A percentile compares a stretch with the other conserved stretches of the same genome.
These are phyloP conservation scores for Eucalyptus viminalis DNA, from an alignment of 345 rosid species.

Conservation along the genomic window DNA sequence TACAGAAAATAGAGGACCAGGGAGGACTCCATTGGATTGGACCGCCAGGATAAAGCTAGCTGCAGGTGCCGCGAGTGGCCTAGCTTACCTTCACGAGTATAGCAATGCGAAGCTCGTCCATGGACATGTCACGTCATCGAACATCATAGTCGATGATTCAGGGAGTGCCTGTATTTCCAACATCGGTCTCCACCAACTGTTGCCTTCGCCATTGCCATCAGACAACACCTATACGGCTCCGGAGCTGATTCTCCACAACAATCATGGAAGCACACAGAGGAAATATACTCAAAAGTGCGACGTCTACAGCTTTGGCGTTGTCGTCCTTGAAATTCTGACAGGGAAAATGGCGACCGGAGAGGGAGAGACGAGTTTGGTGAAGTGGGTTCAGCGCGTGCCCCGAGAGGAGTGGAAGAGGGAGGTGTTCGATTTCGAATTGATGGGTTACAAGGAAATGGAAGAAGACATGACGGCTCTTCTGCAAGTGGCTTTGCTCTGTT, in stretches of 20 bases:
- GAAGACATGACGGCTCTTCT: conserved; percentile 21
- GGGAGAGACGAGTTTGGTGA: conserved; percentile 19
- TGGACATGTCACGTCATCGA: conserved; percentile 25
- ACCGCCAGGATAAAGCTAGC: conserved; percentile 18
- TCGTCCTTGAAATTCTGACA: conserved; percentile 21
- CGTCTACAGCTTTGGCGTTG: conserved; percentile 28
- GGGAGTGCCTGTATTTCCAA: conserved; percentile 22
- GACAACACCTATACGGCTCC: conserved; percentile 12
- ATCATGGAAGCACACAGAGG: neutral
- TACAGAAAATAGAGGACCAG: conserved; percentile 28
- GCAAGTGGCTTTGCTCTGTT: conserved; percentile 29
- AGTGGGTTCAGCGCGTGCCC: conserved; percentile 16
- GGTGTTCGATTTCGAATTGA: conserved; percentile 30
- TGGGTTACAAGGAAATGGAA: conserved; percentile 13
- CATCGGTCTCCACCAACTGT: conserved; percentile 14
- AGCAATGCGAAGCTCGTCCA: conserved; percentile 17
- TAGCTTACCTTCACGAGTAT: conserved; percentile 19
- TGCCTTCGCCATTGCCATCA: neutral
- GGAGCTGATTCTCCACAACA: conserved; percentile 4
- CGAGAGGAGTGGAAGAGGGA: conserved; percentile 14
- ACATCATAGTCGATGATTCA: conserved; percentile 10
- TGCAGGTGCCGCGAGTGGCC: conserved; percentile 24
- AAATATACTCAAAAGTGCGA: conserved; percentile 18
- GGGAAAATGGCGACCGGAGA: conserved; percentile 22
- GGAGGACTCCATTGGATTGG: conserved; percentile 25